These are phyloP conservation scores for Saxophila tyrrhenica DNA, from an alignment of 495 filamentous ascomycete species.

Conservation along the genomic window DNA sequence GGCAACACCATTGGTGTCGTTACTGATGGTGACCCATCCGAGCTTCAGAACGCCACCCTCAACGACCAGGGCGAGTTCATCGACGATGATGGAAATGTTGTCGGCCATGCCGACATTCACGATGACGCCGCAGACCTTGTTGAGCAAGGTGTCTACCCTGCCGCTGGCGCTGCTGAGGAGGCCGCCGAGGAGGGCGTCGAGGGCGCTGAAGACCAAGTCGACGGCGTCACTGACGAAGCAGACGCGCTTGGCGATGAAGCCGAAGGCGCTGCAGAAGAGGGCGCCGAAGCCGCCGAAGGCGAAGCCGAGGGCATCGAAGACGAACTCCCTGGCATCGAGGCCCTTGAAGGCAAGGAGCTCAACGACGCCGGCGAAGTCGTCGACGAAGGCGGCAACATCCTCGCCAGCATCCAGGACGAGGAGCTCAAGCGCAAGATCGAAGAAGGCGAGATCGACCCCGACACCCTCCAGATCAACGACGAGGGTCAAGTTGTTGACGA, in stretches of 20 bases:
- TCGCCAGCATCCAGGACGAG: slow-evolving; percentile 32
- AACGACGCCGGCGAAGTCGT: slow-evolving; percentile 47
- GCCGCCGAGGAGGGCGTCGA: slow-evolving; percentile 24
- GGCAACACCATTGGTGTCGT: slow-evolving; percentile 33
- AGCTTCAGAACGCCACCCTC: slow-evolving; percentile 30
- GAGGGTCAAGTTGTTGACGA: slow-evolving; percentile 51
- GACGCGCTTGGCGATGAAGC: slow-evolving; percentile 22
- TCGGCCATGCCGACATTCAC: slow-evolving; percentile 32
- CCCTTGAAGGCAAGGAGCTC: slow-evolving; percentile 47
- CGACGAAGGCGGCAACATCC: slow-evolving; percentile 31
- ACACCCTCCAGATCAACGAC: slow-evolving; percentile 45
- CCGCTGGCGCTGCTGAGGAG: slow-evolving; percentile 14
- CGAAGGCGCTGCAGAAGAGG: slow-evolving; percentile 15
- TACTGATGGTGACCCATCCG: slow-evolving; percentile 29
- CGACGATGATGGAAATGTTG: slow-evolving; percentile 34
- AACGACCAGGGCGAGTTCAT: slow-evolving; percentile 35
- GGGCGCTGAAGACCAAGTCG: slow-evolving; percentile 19
- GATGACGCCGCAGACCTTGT: slow-evolving; percentile 31
- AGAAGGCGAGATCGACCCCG: slow-evolving; percentile 24
- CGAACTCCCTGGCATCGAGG: slow-evolving; percentile 43
- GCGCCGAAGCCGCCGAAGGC: slow-evolving; percentile 20
- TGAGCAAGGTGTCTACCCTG: slow-evolving; percentile 29
- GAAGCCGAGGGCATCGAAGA: slow-evolving; percentile 28
- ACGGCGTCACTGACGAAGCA: slow-evolving; percentile 25
- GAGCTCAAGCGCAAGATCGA: slow-evolving; percentile 24